Evolutionary conservation across 2,329 filamentous ascomycete species (phyloP), one percentile per base, ranked within the genome.

Genomic region (Verticillium tricorpus): DNA sequence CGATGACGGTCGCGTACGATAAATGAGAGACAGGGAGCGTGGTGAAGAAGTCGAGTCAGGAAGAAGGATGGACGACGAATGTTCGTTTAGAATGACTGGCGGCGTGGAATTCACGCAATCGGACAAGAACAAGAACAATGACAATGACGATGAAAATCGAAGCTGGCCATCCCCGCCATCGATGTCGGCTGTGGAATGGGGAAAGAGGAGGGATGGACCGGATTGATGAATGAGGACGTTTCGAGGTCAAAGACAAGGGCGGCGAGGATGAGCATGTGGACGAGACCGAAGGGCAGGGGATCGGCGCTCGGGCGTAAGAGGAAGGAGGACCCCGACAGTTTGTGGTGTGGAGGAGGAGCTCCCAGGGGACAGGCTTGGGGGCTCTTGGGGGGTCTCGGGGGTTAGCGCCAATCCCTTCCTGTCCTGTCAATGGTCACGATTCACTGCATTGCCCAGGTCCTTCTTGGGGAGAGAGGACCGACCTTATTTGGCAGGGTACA

Each of bases 21-120:
- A n/a, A 17, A 25, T 39, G n/a, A 58, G 25, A 40, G 39, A 37
- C 34, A 15, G 14, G 17, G 22, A 34, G 56, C 32, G 34, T 34
- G 32, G 32, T 37, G 32, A 5, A 57, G 25, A 12, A 17, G 19
- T 37, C 39, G 8, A 25, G n/a, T 45, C 14, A 40, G 28, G 15
- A 17, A 45, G 35, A 25, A 40, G 35, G 31, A 19, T n/a, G 31
- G n/a, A 40, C 35, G 56, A 9, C n/a, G 28, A 31, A 12, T n/a
- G 39, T 45, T 28, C n/a, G 34, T 6, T 28, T 31, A 39, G 57
- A 58, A 58, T 58, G 57, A 58, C 37, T 22, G 57, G 37, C 57
- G 25, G 57, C 37, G 57, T 58, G 57, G 57, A 45, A 50, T 58
- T 45, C 57, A 58, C 57, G 57, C 37, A 45, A 58, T 17, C 14